Evolutionary conservation across 148 eudicot genomes (phyloP), one percentile per base, ranked within the genome.

Genomic region (Fallopia convolvulus): DNA sequence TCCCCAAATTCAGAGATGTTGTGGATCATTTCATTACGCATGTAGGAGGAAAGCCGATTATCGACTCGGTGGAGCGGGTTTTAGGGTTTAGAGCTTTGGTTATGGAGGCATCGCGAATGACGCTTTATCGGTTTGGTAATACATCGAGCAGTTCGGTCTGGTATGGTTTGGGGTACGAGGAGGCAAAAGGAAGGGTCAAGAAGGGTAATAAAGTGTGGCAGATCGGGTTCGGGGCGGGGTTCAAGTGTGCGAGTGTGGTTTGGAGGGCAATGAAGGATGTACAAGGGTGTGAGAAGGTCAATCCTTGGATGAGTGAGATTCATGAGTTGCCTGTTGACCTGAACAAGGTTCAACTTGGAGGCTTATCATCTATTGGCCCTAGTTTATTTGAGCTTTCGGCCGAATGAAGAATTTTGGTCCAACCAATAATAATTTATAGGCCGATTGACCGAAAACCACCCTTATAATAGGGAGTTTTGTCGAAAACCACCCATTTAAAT

Each of bases 131-230:
- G 52, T 72, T 72, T 13, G 74, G 46, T 18, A 68, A 68, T 5
- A 68, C 72, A 4, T 68, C 72, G 72, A 30, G 41, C 6, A 30
- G 41, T 10, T 68, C 72, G 8, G 41, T 68, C 6, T 68, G 72
- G 72, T 68, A 68, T 42, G 72, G 20, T 0, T 6, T 68, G 8
- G 44, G 72, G 8, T 68, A 68, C 72, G 18, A 30, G 41, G 72
- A 68, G 75, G 42, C 75, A 6, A 72, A 72, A 17, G 75, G 75
- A 3, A 40, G 75, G 75, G 47, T 72, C 0, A 72, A 39, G 75
- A 72, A 72, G 47, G 49, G 49, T 4, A 13, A 72, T 7, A 72
- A n/a, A 49, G 75, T 13, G 75, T 72, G 75, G 75, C 75, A 72
- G 49, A 72, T 72, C 42, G 75, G 21, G 47, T 20, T 72, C n/a